These are phyloP conservation scores for maize (Zea mays) DNA, from an alignment of 176 grass and related monocot species.

Conservation along the genomic window DNA sequence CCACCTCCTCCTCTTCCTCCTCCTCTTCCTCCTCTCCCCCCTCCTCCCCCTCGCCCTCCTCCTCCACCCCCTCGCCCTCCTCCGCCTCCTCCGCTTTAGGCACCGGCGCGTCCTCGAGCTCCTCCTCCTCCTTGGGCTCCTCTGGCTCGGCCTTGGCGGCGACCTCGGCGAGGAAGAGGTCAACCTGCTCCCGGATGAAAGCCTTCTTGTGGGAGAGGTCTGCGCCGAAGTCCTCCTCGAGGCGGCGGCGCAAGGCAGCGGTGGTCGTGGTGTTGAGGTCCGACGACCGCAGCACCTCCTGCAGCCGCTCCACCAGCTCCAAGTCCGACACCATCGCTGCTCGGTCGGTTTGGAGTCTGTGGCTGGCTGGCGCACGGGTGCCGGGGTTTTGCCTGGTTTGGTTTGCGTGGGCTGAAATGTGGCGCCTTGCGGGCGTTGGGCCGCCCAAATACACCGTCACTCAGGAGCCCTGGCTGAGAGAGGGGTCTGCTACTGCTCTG, in stretches of 20 bases:
- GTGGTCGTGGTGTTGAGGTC: conserved; percentile 94
- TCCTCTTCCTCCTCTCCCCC: background rate
- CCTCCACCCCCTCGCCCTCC: conserved; percentile 1
- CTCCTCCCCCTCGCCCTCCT: conserved; percentile 42
- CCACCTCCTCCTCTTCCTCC: conserved; percentile 31
- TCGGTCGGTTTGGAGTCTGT: conserved; percentile 38
- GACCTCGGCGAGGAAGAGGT: conserved; percentile 73
- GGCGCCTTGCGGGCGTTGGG: conserved; percentile 21
- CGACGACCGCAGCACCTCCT: conserved; percentile 77
- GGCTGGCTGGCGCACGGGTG: conserved; percentile 43
- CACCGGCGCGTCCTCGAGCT: conserved; percentile 26
- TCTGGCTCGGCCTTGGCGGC: conserved; percentile 35
- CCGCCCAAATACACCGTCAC: conserved; percentile 33
- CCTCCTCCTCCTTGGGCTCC: conserved; percentile 36
- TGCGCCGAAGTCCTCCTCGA: conserved; percentile 88
- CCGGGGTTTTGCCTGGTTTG: conserved; percentile 39
- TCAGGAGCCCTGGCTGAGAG: conserved; percentile 13
- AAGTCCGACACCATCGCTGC: conserved; percentile 86
- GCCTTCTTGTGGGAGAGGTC: conserved; percentile 90
- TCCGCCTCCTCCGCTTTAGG: conserved; percentile 33
- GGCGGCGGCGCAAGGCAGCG: conserved; percentile 67
- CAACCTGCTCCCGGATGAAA: conserved; percentile 93
- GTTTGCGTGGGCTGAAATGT: conserved; percentile 50
- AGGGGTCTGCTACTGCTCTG: background rate
- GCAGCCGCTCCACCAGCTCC: conserved; percentile 81